Percentiles rank a stretch among this genome's conserved stretches.
Evolutionary conservation across 2,329 filamentous ascomycete genomes (phyloP).

Genomic region (Drechslerella stenobrocha): DNA sequence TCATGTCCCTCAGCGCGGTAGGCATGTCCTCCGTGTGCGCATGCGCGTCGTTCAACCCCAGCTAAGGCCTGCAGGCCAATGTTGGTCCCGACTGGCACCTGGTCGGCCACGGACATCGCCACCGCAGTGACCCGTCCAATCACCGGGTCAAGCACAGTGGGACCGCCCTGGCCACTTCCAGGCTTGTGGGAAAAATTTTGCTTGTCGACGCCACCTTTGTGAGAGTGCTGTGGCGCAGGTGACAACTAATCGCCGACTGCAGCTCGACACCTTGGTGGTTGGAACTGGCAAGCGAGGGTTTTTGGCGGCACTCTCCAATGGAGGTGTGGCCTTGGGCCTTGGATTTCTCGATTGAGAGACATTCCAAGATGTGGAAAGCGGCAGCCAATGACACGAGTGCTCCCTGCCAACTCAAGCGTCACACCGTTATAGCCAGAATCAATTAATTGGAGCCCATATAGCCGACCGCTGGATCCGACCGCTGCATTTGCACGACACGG

Average conservation of each 20-base stretch:
- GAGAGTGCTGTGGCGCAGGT: constrained; percentile 30
- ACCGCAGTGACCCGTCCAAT: neutral
- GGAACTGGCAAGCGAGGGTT: neutral
- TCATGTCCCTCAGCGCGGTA: constrained; percentile 20
- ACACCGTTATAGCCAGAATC: constrained; percentile 7
- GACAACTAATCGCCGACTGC: constrained; percentile 39
- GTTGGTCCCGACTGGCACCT: neutral
- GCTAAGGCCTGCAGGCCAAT: neutral
- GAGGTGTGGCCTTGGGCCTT: neutral
- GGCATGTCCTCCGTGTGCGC: too few relatives aligned
- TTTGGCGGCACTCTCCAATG: constrained; percentile 1
- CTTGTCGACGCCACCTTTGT: constrained; percentile 1
- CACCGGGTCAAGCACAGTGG: neutral
- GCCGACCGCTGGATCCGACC: constrained; percentile 11
- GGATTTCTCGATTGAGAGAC: neutral
- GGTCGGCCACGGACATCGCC: neutral
- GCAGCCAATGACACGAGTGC: constrained; percentile 29
- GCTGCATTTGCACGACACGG: neutral
- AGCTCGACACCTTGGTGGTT: constrained; percentile 7
- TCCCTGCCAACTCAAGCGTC: constrained; percentile 4
- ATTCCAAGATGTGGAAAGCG: constrained; percentile 2
- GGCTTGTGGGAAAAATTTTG: constrained; percentile 7
- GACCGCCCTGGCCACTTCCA: constrained; percentile 17
- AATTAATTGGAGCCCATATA: constrained; percentile 8
- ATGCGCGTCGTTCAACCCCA: neutral